Conservation (phyloP, 2,329 filamentous ascomycete genomes). For the Fusarium decemcellulare region DNA sequence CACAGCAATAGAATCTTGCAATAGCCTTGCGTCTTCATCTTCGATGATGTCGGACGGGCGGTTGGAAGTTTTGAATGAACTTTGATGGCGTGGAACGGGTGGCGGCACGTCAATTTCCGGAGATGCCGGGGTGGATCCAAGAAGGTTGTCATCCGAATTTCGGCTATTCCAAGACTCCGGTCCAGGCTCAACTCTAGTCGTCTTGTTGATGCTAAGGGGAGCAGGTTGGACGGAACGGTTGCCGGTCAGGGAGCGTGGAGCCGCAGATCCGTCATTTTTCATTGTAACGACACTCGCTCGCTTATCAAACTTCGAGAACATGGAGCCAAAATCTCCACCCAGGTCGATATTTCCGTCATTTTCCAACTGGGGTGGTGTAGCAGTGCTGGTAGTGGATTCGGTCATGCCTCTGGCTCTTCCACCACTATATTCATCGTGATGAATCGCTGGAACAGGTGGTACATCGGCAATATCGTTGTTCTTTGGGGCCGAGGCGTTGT, state of each 20-base stretch:
- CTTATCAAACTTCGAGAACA: conserved; percentile 71
- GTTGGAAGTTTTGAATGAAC: conserved; percentile 50
- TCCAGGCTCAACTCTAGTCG: conserved; percentile 59
- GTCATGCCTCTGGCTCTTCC: conserved; percentile 66
- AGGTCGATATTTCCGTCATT: conserved; percentile 62
- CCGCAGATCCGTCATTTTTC: conserved; percentile 56
- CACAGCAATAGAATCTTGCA: conserved; percentile 67
- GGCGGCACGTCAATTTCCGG: conserved; percentile 56
- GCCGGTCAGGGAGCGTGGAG: conserved; percentile 62
- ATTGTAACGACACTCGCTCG: conserved; percentile 65
- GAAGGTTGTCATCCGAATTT: conserved; percentile 61
- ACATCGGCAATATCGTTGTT: conserved; percentile 52
- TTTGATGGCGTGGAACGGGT: conserved; percentile 58
- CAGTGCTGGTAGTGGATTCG: conserved; percentile 67
- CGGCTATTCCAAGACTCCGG: conserved; percentile 68
- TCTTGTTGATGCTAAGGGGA: conserved; percentile 63
- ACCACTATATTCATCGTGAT: conserved; percentile 49
- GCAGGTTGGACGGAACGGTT: conserved; percentile 59
- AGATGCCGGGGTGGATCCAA: conserved; percentile 56
- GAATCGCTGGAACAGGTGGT: conserved; percentile 56
- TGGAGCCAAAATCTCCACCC: conserved; percentile 70
- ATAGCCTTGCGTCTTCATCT: conserved; percentile 67
- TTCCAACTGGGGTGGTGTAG: conserved; percentile 65
- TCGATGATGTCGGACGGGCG: conserved; percentile 58
- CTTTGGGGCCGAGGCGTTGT: conserved; percentile 48